These are phyloP conservation scores for Nephelium lappaceum DNA, from an alignment of 345 rosid genomes.

Conservation along the genomic window DNA sequence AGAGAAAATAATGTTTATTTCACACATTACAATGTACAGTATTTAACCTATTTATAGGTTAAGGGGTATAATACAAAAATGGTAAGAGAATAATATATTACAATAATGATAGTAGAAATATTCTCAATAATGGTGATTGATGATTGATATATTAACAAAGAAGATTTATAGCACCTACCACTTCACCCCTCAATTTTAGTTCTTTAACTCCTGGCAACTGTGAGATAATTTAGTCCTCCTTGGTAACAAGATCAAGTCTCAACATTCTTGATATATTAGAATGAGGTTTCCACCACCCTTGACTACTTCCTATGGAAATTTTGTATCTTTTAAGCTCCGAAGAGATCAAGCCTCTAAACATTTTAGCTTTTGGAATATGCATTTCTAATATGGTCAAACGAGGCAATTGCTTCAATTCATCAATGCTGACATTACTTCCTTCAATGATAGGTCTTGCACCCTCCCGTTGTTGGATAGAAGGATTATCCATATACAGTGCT, in stretches of 20 bases:
- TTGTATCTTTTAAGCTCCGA: conserved; percentile 13
- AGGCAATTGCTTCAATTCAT: conserved; percentile 14
- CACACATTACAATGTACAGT: no score
- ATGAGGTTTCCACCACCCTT: no score
- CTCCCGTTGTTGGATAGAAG: conserved; percentile 12
- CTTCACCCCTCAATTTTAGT: not conserved
- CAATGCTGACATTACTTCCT: conserved; percentile 14
- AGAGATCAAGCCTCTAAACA: not conserved
- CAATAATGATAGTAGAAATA: no score
- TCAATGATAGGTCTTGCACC: not conserved
- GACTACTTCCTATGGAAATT: conserved; percentile 26
- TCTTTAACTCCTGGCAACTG: not conserved
- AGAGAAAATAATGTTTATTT: no score
- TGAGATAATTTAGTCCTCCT: not conserved
- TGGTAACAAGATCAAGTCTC: not conserved
- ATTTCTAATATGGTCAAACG: conserved; percentile 15
- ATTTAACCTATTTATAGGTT: no score
- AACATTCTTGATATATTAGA: not conserved
- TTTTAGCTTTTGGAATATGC: conserved; percentile 1
- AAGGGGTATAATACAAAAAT: no score
- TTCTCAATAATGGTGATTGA: no score
- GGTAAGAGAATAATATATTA: no score
- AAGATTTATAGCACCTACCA: not conserved
- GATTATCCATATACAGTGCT: conserved; percentile 19
- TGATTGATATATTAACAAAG: no score